Conservation (phyloP, 164 flowering plant genomes). For the Magnolia changhungtana region DNA sequence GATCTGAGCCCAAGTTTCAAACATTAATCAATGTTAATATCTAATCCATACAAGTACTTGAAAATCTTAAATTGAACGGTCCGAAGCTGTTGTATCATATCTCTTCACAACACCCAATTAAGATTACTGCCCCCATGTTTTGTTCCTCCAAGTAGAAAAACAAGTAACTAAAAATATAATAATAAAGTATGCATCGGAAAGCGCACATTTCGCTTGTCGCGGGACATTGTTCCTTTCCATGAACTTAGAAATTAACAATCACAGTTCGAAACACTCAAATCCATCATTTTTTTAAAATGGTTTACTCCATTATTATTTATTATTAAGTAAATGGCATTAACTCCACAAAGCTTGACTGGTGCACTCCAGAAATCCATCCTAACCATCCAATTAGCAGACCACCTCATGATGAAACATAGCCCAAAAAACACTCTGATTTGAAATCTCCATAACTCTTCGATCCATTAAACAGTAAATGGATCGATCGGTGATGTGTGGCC, state of each 20-base stretch:
- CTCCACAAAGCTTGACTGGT: no score
- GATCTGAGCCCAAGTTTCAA: no score
- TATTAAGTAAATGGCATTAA: no score
- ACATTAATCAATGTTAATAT: no score
- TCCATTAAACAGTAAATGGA: no score
- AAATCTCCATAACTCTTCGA: no score
- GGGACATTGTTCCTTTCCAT: not conserved
- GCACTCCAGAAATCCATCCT: no score
- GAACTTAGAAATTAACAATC: not conserved
- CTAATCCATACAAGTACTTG: not conserved
- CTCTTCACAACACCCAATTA: conserved; percentile 15
- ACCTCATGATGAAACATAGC: no score
- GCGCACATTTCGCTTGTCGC: not conserved
- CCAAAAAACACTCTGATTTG: no score
- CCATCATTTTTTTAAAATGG: not conserved
- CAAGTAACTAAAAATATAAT: not conserved
- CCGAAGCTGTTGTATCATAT: conserved; percentile 7
- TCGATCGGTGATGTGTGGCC: no score
- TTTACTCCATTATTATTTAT: no score
- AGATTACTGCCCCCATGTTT: conserved; percentile 26
- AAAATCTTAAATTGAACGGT: not conserved
- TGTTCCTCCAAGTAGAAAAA: not conserved
- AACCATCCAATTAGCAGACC: no score
- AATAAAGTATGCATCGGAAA: not conserved
- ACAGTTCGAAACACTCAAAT: not conserved